Evolutionary conservation across 2,329 filamentous ascomycete genomes (phyloP).

Genomic region (Colletotrichum sp.): DNA sequence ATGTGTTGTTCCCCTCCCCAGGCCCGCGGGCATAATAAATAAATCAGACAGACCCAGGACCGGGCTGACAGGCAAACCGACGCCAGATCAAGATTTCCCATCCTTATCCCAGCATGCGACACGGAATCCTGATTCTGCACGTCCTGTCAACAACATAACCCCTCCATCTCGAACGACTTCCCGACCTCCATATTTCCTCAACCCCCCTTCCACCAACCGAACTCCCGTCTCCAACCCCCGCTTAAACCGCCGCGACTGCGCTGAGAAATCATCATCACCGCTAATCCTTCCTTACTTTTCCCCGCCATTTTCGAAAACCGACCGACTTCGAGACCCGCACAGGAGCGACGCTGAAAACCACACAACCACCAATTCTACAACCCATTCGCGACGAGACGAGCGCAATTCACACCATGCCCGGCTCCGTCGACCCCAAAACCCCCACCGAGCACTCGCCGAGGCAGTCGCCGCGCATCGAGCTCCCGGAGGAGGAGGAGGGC

Average conservation of each 20-base stretch:
- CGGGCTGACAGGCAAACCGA: neutral
- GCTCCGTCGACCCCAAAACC: constrained; percentile 40
- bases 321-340: neutral
- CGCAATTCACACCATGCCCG: constrained; percentile 41
- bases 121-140: neutral
- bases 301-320: neutral
- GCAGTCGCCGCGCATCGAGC: constrained; percentile 50
- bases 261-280: constrained; percentile 3
- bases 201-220: neutral
- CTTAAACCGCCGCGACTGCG: neutral
- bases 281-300: neutral
- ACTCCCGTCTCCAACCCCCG: neutral
- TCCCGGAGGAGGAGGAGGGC: constrained; percentile 45
- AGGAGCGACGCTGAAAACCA: neutral
- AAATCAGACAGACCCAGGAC: neutral
- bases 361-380: neutral
- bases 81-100: neutral
- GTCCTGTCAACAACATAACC: neutral
- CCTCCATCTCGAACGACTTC: neutral
- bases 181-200: neutral
- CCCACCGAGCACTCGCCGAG: constrained; percentile 31
- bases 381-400: neutral
- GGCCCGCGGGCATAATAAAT: neutral
- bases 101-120: constrained; percentile 3
- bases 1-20: neutral